phyloP scores from a whole-genome alignment of 257 asterid species.

The Craterostigma plantagineum region DNA sequence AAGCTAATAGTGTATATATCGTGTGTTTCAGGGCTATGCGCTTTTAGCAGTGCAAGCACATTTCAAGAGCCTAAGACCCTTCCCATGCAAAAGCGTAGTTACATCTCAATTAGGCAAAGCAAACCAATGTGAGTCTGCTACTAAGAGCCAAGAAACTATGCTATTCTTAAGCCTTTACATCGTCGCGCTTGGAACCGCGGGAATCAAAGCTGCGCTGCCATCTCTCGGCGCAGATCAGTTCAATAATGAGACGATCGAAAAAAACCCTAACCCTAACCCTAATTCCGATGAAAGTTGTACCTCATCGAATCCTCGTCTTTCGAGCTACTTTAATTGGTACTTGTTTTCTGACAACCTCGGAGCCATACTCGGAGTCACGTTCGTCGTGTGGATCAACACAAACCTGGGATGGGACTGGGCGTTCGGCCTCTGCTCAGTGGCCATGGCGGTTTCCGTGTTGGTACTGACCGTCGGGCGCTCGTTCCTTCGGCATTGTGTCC shows the following conservation, averaged over 20 bases:
- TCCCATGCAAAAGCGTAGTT: conserved; percentile 34
- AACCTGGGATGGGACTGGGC: conserved; percentile 74
- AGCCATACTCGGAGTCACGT: conserved; percentile 46
- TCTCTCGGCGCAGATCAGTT: conserved; percentile 68
- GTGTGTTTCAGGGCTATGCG: conserved; percentile 51
- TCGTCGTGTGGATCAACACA: conserved; percentile 52
- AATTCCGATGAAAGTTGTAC: conserved; percentile 7
- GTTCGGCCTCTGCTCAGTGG: conserved; percentile 37
- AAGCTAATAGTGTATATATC: too few relatives aligned
- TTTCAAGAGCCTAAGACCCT: conserved; percentile 33
- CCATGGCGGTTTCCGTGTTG: conserved; percentile 22
- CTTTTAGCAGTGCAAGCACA: conserved; percentile 67
- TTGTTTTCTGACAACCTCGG: conserved; percentile 35
- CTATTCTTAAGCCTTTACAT: conserved; percentile 38
- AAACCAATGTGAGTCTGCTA: conserved; percentile 27
- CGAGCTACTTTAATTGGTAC: conserved; percentile 70
- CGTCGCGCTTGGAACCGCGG: conserved; percentile 51
- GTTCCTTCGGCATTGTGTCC: conserved; percentile 23
- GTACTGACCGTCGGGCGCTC: conserved; percentile 38
- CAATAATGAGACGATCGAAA: conserved; percentile 43
- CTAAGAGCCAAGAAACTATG: conserved; percentile 24
- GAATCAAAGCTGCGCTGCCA: conserved; percentile 58
- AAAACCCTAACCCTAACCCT: conserved; percentile 44
- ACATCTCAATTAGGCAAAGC: conserved; percentile 8
- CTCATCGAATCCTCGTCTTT: conserved; percentile 13